Conservation (phyloP, 352 stramenopile species). For the Blastocystis sp. region DNA sequence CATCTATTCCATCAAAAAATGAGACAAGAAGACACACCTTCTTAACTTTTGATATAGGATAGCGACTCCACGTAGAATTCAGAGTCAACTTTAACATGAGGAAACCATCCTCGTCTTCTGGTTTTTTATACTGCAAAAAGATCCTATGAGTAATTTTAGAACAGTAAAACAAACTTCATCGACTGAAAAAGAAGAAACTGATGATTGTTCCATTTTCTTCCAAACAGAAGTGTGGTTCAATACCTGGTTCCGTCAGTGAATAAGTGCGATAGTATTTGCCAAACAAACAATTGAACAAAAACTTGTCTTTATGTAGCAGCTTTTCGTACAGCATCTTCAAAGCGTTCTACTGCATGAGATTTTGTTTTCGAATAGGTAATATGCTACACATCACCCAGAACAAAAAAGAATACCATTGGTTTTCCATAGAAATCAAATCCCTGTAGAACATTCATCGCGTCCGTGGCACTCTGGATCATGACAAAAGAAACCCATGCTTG, state of each 20-base stretch:
- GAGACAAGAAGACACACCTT: not conserved
- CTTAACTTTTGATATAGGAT: slow-evolving; percentile 59
- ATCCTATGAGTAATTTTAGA: not conserved
- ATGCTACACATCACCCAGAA: not conserved
- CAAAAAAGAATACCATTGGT: not conserved
- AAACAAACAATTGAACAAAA: not conserved
- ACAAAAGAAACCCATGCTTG: slow-evolving; percentile 56
- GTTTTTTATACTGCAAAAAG: slow-evolving; percentile 61
- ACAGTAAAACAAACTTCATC: slow-evolving; percentile 19
- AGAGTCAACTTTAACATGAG: slow-evolving; percentile 60
- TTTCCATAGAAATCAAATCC: slow-evolving; percentile 56
- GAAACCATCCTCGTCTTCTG: slow-evolving; percentile 52
- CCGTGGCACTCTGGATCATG: not conserved
- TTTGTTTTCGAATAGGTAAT: slow-evolving; percentile 36
- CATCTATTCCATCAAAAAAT: slow-evolving; percentile 68
- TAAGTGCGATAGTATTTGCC: too few relatives aligned
- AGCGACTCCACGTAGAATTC: slow-evolving; percentile 41
- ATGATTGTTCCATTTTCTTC: not conserved
- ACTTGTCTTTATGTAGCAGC: not conserved
- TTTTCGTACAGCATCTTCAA: slow-evolving; percentile 24
- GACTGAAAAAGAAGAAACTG: not conserved
- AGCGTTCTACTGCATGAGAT: slow-evolving; percentile 46
- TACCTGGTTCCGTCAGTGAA: too few relatives aligned
- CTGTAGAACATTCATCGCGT: slow-evolving; percentile 47
- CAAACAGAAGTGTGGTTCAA: too few relatives aligned